Evolutionary conservation across 2,329 filamentous ascomycete genomes (phyloP), one percentile per base, ranked within the genome.

Genomic region (Tolypocladium cylindrosporum): DNA sequence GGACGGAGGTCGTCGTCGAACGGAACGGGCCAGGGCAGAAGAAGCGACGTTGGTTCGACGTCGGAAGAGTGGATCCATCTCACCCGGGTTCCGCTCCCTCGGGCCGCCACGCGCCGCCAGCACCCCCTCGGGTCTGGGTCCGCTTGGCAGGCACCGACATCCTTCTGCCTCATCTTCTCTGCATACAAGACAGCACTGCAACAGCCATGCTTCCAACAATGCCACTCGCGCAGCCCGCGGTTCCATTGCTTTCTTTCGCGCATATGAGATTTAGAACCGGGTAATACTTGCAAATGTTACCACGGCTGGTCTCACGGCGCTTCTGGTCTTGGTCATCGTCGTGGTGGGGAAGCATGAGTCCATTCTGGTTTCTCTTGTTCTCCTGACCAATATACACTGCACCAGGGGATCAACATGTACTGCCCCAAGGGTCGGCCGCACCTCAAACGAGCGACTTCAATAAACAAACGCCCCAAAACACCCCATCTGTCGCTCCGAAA

Each of bases 381-480:
- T 21, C 31, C 19, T 37, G 21, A 13, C 21, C 31, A 13, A 36
- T 9, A 27, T 36, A 21, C 10, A 52, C n/a, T n/a, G 19, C 48
- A 13, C 14, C 11, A 9, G 21, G 11, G 5, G 37, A 11, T 34
- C 48, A n/a, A 21, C 13, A 13, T 21, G 9, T 34, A 34, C 10
- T 34, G 27, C 48, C 31, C 19, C 27, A 34, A 4, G 7, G 45
- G 45, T 10, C 14, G 27, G 45, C 16, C n/a, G 16, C 16, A n/a
- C 16, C 19, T 34, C 8, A 19, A 34, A 34, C 27, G 31, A 51
- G 27, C 48, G 48, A 13, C 31, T 13, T 19, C 27, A 31, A 19
- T 37, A 37, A 50, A 42, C 51, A 41, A 61, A 57, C 56, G 34
- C 52, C 60, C 37, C 31, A 9, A 55, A 61, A 57, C 56, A 61